phyloP scores from a whole-genome alignment of 139 green algal species.

The Chlorella sp. region DNA sequence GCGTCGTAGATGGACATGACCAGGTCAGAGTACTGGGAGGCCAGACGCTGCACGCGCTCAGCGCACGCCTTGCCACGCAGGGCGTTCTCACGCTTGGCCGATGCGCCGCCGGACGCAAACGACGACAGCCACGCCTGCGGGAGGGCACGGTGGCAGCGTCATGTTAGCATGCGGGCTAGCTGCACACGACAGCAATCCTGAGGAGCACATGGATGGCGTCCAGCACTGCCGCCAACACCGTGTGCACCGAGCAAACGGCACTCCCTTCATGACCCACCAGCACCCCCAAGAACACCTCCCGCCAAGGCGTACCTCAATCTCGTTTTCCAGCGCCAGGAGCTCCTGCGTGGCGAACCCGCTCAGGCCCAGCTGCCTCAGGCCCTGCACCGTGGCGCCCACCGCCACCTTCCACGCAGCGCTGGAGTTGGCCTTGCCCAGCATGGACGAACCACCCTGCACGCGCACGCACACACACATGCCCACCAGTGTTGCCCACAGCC shows the following conservation, averaged over 20 bases:
- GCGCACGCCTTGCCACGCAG: conserved; percentile 66
- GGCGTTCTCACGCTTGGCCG: conserved; percentile 5
- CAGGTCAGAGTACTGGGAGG: conserved; percentile 60
- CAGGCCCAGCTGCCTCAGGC: conserved; percentile 80
- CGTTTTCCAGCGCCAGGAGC: conserved; percentile 82
- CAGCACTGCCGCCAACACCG: neutral
- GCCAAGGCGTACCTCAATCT: conserved; percentile 52
- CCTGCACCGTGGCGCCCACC: conserved; percentile 66
- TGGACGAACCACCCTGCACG: conserved; percentile 38
- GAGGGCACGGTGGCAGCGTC: too few species aligned
- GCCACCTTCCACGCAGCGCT: conserved; percentile 54
- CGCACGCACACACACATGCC: neutral
- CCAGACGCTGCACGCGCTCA: conserved; percentile 73
- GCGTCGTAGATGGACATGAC: conserved; percentile 53
- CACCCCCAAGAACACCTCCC: neutral
- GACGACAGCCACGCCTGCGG: neutral
- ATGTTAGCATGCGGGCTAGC: too few species aligned
- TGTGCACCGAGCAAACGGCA: too few species aligned
- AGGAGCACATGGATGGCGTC: neutral
- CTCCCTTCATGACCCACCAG: too few species aligned
- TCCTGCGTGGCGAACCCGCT: conserved; percentile 62
- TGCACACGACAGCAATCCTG: neutral
- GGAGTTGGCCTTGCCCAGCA: conserved; percentile 44
- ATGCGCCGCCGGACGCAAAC: neutral
- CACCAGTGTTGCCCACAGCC: neutral